phyloP scores from a whole-genome alignment of 169 alveolate genomes.

The Plasmodium inui region DNA sequence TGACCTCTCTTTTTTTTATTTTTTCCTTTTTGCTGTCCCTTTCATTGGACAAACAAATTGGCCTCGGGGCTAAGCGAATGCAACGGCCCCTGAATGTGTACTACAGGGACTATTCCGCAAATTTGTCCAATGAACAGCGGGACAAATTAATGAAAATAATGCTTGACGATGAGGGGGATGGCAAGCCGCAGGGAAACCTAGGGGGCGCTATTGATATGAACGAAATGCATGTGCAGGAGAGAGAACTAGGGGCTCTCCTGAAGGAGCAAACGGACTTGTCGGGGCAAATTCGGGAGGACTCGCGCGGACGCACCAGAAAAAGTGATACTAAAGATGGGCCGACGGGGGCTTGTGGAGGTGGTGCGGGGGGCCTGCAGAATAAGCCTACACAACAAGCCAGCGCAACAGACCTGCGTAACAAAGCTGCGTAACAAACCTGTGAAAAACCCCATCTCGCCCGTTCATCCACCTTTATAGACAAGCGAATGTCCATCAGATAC shows the following conservation, averaged over 20 bases:
- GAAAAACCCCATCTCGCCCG: background rate
- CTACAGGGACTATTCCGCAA: conserved; percentile 48
- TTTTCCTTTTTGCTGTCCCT: conserved; percentile 7
- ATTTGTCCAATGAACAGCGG: conserved; percentile 15
- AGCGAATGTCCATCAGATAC: conserved; percentile 30
- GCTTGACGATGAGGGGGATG: background rate
- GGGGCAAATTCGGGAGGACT: conserved; percentile 11
- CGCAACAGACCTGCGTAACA: background rate
- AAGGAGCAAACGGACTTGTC: conserved; percentile 24
- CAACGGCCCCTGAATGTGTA: conserved; percentile 47
- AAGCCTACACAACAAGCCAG: background rate
- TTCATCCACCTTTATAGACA: conserved; percentile 8
- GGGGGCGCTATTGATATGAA: conserved; percentile 10
- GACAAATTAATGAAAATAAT: conserved; percentile 44
- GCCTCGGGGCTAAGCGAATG: conserved; percentile 20
- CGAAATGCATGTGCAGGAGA: conserved; percentile 27
- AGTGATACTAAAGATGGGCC: background rate
- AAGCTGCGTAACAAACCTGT: background rate
- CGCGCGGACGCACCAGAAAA: conserved; percentile 24
- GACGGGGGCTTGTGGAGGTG: background rate
- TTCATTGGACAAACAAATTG: conserved; percentile 1
- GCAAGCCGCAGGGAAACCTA: background rate
- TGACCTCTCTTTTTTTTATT: background rate
- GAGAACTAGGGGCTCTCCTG: conserved; percentile 3
- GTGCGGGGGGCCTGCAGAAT: background rate